Base-by-base conservation (phyloP, 805 yeast species). In the Monosporozyma servazzii region DNA sequence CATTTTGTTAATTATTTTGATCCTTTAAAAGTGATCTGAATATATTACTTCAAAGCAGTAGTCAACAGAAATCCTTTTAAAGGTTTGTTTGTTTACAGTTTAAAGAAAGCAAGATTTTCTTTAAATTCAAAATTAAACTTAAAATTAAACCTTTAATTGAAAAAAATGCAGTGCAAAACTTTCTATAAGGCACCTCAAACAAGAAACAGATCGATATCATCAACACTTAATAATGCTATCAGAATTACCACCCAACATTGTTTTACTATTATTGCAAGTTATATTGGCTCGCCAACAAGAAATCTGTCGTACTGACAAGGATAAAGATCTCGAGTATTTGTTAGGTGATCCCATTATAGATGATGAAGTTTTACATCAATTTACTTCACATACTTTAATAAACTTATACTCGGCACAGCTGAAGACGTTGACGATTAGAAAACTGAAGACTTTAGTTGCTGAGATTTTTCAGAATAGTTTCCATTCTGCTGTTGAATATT, bases 281-380 rank as follows among this genome's bases (percentile, higher is more conserved):
- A 42, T 58, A 8, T 51, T 67, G 15, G 58, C 58, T 25, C 56
- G 67, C 7, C 71, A 67, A 42, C 66, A 65, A 48, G 47, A 40
- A 18, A 46, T 65, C 23, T 52, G 56, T 5, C 63, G 60, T 39
- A 51, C 48, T 7, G 58, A 59, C 33, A 56, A 57, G 39, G 49
- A 58, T 2, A 27, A 57, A 17, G 46, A 57, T 17, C 42, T 58
- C 17, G 51, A 56, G 1, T 46, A 54, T 30, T 50, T 65, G 15
- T 41, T 63, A 23, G 18, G 11, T 13, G 60, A 63, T 1, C 71
- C 71, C 1, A 49, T 63, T 11, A 53, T 67, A 1, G 69, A 67
- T 50, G 54, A 53, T 21, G 54, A 51, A 5, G 48, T 58, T 1
- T 45, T 65, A 5, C 36, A 48, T 3, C 51, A 55, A 39, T 65